Conservation (phyloP, 2,329 filamentous ascomycete species). For the Clonostachys solani region DNA sequence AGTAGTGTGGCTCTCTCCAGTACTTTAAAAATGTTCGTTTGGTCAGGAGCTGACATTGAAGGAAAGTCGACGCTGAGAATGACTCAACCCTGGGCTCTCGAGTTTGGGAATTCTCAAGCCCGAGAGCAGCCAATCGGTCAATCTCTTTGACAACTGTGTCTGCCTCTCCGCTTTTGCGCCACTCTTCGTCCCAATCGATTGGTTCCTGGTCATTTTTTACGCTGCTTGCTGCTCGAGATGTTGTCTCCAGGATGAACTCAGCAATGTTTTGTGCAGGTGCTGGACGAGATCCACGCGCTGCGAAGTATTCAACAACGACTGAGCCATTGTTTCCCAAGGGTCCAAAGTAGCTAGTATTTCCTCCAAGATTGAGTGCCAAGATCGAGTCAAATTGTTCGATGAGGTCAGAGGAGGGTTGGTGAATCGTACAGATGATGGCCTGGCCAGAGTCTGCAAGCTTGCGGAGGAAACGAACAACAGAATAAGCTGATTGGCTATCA, state of each 20-base stretch:
- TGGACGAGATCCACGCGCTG: slow-evolving; percentile 59
- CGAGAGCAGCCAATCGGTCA: slow-evolving; percentile 35
- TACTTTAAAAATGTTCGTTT: no score
- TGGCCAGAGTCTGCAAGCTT: slow-evolving; percentile 53
- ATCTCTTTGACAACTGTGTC: slow-evolving; percentile 61
- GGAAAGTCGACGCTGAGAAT: not conserved
- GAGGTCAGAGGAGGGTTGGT: slow-evolving; percentile 48
- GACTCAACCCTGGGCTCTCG: not conserved
- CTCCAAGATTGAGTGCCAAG: slow-evolving; percentile 44
- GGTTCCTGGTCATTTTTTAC: slow-evolving; percentile 22
- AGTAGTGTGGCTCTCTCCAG: no score
- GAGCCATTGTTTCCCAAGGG: slow-evolving; percentile 41
- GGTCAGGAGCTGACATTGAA: not conserved
- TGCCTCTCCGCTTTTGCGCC: slow-evolving; percentile 62
- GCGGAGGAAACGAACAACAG: slow-evolving; percentile 54
- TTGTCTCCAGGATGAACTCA: slow-evolving; percentile 43
- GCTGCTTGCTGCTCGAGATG: slow-evolving; percentile 24
- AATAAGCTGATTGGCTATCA: slow-evolving; percentile 50
- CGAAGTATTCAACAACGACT: slow-evolving; percentile 44
- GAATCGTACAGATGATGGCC: slow-evolving; percentile 54
- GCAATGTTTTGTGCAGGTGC: slow-evolving; percentile 49
- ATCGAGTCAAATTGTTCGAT: slow-evolving; percentile 52
- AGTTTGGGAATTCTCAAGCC: no score
- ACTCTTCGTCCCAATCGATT: slow-evolving; percentile 73
- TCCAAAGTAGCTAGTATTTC: slow-evolving; percentile 47